A percentile compares a stretch with the other conserved stretches of the same genome.
These are phyloP conservation scores for Aureobasidium leucospermi DNA, from an alignment of 2,329 filamentous ascomycete species.

Conservation along the genomic window DNA sequence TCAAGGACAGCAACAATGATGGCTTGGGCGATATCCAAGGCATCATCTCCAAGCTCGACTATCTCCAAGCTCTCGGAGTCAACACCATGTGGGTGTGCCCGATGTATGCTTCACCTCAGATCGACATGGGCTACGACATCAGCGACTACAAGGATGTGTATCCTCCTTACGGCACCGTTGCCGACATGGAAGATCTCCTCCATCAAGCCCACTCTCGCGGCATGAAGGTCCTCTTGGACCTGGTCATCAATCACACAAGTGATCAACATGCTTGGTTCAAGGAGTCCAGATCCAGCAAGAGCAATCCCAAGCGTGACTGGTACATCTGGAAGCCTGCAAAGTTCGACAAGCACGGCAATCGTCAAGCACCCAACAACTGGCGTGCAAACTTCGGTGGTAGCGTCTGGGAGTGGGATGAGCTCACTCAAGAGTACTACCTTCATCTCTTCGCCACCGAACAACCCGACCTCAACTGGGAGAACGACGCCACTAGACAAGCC, in stretches of 20 bases:
- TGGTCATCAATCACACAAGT: constrained; percentile 34
- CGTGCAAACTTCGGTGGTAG: constrained; percentile 52
- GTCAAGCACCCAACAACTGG: constrained; percentile 71
- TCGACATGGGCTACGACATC: constrained; percentile 37
- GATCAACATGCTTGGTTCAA: constrained; percentile 58
- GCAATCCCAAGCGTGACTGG: constrained; percentile 61
- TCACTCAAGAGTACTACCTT: constrained; percentile 68
- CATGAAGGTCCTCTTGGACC: constrained; percentile 33
- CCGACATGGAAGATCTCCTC: constrained; percentile 33
- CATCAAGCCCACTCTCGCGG: constrained; percentile 29
- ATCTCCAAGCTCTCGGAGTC: constrained; percentile 43
- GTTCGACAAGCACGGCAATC: constrained; percentile 43
- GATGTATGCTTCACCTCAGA: constrained; percentile 37
- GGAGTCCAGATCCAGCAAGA: constrained; percentile 53
- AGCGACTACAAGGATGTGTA: constrained; percentile 34
- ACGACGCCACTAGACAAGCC: constrained; percentile 56
- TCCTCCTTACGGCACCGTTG: constrained; percentile 32
- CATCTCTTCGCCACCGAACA: constrained; percentile 69
- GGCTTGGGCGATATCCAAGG: constrained; percentile 52
- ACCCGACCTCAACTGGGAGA: constrained; percentile 84
- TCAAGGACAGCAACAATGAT: constrained; percentile 51
- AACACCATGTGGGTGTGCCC: constrained; percentile 30
- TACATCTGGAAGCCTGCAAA: constrained; percentile 49
- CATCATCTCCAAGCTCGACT: constrained; percentile 51
- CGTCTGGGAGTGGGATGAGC: constrained; percentile 64